Conservation (phyloP, 257 asterid genomes). For the Paulownia fortunei region DNA sequence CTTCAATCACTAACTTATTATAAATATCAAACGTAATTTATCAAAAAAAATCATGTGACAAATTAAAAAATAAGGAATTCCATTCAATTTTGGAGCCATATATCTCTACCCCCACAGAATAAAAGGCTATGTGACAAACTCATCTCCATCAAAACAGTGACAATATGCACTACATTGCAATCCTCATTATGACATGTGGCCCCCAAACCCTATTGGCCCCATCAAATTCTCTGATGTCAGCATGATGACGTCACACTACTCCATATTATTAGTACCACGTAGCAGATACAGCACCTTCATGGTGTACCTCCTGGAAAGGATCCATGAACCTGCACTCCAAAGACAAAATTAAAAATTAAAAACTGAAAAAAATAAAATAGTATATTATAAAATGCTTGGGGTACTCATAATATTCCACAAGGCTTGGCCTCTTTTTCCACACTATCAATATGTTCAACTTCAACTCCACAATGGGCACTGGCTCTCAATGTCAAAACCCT, state of each 20-base stretch:
- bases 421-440: background rate
- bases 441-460: background rate
- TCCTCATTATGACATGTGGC: background rate
- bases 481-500: constrained; percentile 31
- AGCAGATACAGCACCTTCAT: constrained; percentile 8
- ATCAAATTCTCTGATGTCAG: constrained; percentile 24
- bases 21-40: too few species aligned
- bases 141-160: background rate
- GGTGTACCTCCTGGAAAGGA: constrained; percentile 25
- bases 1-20: too few species aligned
- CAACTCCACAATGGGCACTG: constrained; percentile 11
- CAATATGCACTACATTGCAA: background rate
- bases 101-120: too few species aligned
- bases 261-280: constrained; percentile 17
- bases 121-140: background rate
- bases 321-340: constrained; percentile 35
- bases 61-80: too few species aligned
- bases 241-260: constrained; percentile 7
- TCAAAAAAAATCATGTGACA: too few species aligned
- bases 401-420: constrained; percentile 9
- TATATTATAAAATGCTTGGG: constrained; percentile 2
- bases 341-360: background rate
- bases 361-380: background rate
- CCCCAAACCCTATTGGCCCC: background rate
- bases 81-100: too few species aligned